These are phyloP conservation scores for Epichloe glyceriae DNA, from an alignment of 2,329 filamentous ascomycete genomes.

Conservation along the genomic window DNA sequence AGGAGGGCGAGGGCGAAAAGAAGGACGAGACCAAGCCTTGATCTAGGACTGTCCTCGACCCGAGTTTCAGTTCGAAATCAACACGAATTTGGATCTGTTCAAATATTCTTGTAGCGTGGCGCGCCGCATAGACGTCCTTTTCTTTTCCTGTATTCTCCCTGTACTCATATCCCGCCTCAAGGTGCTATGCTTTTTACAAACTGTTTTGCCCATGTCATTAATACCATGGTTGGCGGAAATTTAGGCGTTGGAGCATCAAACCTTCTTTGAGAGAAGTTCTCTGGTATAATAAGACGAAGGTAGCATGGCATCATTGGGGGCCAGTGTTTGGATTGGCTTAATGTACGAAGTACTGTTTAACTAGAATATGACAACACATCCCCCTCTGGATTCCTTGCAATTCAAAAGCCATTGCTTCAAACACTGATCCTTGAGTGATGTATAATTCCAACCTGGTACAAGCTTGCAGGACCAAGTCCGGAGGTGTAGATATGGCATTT, in stretches of 20 bases:
- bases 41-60: constrained; percentile 17
- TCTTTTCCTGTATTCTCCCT: constrained; percentile 28
- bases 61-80: not conserved
- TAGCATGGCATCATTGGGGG: constrained; percentile 26
- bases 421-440: not conserved
- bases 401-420: not conserved
- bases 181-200: constrained; percentile 19
- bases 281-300: constrained; percentile 31
- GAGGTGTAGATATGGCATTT: too few species aligned
- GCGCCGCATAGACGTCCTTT: constrained; percentile 19
- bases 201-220: constrained; percentile 33
- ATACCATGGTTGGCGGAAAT: constrained; percentile 31
- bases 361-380: constrained; percentile 43
- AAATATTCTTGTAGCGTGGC: constrained; percentile 21
- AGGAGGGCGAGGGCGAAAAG: constrained; percentile 57
- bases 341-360: constrained; percentile 20
- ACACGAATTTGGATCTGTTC: constrained; percentile 11
- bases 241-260: constrained; percentile 39
- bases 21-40: constrained; percentile 62
- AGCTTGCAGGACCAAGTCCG: not conserved
- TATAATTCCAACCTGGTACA: not conserved
- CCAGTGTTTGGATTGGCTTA: constrained; percentile 23
- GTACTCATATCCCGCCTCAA: constrained; percentile 37
- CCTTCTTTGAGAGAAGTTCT: constrained; percentile 28
- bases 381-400: constrained; percentile 28